Percentiles rank a stretch among this genome's conserved stretches.
phyloP scores from a whole-genome alignment of 441 rosid species.

The Euphorbia neoarborescens region DNA sequence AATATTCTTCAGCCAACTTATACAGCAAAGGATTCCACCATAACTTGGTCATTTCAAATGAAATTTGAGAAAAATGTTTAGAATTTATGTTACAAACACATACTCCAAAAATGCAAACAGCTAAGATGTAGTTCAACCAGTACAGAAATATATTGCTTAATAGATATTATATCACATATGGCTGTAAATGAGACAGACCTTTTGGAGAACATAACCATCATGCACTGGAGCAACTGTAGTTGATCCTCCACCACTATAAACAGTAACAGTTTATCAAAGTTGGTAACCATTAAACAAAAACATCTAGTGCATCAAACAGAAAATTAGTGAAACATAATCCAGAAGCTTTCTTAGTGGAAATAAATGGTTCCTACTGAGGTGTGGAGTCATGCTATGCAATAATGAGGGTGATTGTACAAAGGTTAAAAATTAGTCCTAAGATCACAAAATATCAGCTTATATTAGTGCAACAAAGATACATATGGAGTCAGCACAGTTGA shows the following conservation, averaged over 20 bases:
- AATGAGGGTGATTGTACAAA: neutral
- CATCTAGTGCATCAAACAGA: neutral
- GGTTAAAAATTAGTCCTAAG: neutral
- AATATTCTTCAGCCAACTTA: neutral
- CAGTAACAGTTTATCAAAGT: constrained; percentile 5
- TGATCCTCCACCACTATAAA: constrained; percentile 94
- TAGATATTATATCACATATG: neutral
- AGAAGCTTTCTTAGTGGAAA: neutral
- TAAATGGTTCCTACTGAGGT: neutral
- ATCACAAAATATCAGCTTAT: neutral
- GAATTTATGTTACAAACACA: neutral
- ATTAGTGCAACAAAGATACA: neutral
- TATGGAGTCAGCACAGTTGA: neutral
- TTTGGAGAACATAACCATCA: constrained; percentile 97
- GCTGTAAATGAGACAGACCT: constrained; percentile 39
- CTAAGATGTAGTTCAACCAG: neutral
- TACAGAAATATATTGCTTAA: neutral
- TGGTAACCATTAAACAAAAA: neutral
- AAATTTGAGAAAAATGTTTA: neutral
- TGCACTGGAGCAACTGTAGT: constrained; percentile 93
- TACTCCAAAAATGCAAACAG: neutral
- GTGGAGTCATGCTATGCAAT: too few species aligned
- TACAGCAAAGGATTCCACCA: neutral
- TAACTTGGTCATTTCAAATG: neutral
- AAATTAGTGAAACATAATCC: neutral